These are phyloP conservation scores for Penicillium sp. DNA, from an alignment of 2,329 filamentous ascomycete species.

Conservation along the genomic window DNA sequence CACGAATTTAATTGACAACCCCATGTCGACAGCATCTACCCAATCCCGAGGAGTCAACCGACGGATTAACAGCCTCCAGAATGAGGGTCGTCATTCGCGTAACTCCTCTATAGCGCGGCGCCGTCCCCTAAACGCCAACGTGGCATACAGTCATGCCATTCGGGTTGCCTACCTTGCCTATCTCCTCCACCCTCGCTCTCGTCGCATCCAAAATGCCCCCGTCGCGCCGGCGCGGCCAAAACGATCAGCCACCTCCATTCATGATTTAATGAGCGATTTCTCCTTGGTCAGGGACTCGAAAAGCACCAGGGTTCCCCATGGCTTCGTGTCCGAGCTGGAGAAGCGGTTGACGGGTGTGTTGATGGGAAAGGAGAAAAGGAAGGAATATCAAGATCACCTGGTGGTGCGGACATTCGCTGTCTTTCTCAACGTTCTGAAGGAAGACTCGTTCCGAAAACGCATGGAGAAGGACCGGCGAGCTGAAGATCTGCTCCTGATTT, in stretches of 20 bases:
- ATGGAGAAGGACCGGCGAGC: constrained; percentile 91
- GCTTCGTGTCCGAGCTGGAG: constrained; percentile 60
- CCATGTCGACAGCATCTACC: constrained; percentile 43
- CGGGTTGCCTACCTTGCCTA: constrained; percentile 87
- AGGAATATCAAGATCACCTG: constrained; percentile 79
- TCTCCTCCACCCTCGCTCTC: constrained; percentile 80
- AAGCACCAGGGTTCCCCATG: constrained; percentile 62
- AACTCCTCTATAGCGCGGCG: constrained; percentile 37
- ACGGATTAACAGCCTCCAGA: constrained; percentile 41
- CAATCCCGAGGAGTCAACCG: constrained; percentile 40
- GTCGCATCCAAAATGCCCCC: constrained; percentile 76
- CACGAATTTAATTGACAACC: constrained; percentile 21
- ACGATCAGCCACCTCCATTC: constrained; percentile 62
- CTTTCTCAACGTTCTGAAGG: constrained; percentile 87
- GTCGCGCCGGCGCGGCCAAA: constrained; percentile 56
- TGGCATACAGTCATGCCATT: constrained; percentile 85
- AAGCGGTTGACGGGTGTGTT: constrained; percentile 75
- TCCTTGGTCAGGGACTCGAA: constrained; percentile 58
- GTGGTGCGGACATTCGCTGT: constrained; percentile 91
- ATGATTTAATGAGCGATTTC: constrained; percentile 84
- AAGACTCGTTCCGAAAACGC: constrained; percentile 74
- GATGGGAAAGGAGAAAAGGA: constrained; percentile 70
- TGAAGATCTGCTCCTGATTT: constrained; percentile 87
- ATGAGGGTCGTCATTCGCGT: constrained; percentile 36
- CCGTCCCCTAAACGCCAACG: constrained; percentile 50